Conservation (phyloP, 2,329 filamentous ascomycete species). For the Fusarium irregulare region DNA sequence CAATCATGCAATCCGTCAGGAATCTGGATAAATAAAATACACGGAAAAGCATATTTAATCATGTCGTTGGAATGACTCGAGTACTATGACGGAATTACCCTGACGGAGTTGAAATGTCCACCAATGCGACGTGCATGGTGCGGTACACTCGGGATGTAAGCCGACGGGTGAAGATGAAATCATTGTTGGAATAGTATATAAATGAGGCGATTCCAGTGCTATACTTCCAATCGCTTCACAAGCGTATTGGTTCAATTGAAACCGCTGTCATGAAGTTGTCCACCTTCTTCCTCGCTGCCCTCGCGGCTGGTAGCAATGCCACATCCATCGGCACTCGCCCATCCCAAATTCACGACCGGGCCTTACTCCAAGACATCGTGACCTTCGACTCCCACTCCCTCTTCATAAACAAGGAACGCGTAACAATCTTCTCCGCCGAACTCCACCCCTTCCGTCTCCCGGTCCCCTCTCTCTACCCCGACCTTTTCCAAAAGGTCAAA, state of each 20-base stretch:
- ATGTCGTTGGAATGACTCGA: not conserved
- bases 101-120: slow-evolving; percentile 21
- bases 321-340: slow-evolving; percentile 15
- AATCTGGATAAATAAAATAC: slow-evolving; percentile 33
- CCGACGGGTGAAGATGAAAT: slow-evolving; percentile 2
- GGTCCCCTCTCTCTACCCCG: slow-evolving; percentile 66
- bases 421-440: slow-evolving; percentile 79
- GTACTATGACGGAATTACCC: slow-evolving; percentile 4
- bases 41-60: not conserved
- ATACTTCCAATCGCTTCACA: no score
- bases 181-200: not conserved
- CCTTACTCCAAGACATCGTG: slow-evolving; percentile 56
- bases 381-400: slow-evolving; percentile 80
- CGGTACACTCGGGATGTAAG: slow-evolving; percentile 24
- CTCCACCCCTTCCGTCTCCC: slow-evolving; percentile 73
- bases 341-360: slow-evolving; percentile 30
- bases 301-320: slow-evolving; percentile 16
- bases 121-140: slow-evolving; percentile 25
- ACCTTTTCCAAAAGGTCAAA: slow-evolving; percentile 85
- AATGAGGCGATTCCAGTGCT: no score
- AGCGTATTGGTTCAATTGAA: no score
- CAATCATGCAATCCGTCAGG: slow-evolving; percentile 6
- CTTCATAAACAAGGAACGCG: slow-evolving; percentile 74
- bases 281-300: not conserved
- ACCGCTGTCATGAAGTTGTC: slow-evolving; percentile 41